Evolutionary conservation across 2,329 filamentous ascomycete genomes (phyloP).

Genomic region (Penicillium sp.): DNA sequence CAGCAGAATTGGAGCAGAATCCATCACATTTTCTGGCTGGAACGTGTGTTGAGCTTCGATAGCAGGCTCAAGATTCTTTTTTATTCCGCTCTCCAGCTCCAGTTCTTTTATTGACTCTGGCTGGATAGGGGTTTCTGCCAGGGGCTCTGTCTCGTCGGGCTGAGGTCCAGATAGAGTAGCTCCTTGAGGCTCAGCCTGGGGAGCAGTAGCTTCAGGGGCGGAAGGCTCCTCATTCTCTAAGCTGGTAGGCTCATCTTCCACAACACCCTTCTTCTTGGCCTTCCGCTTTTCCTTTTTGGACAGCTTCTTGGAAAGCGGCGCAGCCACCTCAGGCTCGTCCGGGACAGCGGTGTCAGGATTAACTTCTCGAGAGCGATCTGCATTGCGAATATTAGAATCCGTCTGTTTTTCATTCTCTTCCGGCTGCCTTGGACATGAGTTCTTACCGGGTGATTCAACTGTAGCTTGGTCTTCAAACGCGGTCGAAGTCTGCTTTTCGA

Average conservation of each 20-base stretch:
- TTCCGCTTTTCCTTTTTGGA: conserved; percentile 33
- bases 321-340: conserved; percentile 5
- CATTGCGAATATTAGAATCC: not conserved
- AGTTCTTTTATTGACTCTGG: not conserved
- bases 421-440: not conserved
- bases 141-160: not conserved
- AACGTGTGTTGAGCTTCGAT: not conserved
- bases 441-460: not conserved
- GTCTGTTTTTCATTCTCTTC: not conserved
- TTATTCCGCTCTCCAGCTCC: not conserved
- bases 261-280: conserved; percentile 23
- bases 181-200: not conserved
- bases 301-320: conserved; percentile 22
- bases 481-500: not conserved
- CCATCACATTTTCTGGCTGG: conserved; percentile 5
- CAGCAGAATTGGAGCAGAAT: not conserved
- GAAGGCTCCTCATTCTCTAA: conserved; percentile 1
- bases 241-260: conserved; percentile 6
- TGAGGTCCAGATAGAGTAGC: not conserved
- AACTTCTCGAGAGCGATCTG: conserved; percentile 6
- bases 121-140: conserved; percentile 1
- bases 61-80: conserved; percentile 6
- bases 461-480: not conserved
- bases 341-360: conserved; percentile 3
- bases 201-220: not conserved